Conservation (phyloP, 129 eudicot species). For the Chrysanthemum lavandulifolium region DNA sequence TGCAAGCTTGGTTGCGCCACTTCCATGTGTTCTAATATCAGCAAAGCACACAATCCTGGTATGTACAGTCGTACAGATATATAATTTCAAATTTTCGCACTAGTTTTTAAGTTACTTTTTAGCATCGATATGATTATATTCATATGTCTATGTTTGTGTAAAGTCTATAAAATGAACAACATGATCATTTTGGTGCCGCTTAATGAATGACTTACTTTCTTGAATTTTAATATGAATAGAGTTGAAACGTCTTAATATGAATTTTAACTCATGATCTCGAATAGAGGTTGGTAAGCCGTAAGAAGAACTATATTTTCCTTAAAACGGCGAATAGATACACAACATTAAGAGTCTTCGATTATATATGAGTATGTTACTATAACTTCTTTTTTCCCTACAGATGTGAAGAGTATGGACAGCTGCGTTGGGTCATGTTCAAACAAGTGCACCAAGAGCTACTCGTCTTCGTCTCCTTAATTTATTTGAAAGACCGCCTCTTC, state of each 20-base stretch:
- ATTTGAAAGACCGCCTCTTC: not conserved
- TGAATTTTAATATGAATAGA: no score
- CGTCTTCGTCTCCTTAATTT: slow-evolving; percentile 28
- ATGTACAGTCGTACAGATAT: slow-evolving; percentile 12
- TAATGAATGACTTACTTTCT: no score
- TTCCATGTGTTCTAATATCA: slow-evolving; percentile 58
- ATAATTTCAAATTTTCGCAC: no score
- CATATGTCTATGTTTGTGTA: no score
- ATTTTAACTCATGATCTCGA: no score
- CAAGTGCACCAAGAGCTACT: slow-evolving; percentile 56
- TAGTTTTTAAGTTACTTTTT: no score
- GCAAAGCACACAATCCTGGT: slow-evolving; percentile 65
- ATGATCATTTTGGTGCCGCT: no score
- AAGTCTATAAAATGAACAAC: no score
- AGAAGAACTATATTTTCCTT: no score
- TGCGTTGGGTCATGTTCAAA: slow-evolving; percentile 89
- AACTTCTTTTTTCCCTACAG: slow-evolving; percentile 30
- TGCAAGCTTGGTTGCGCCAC: slow-evolving; percentile 88
- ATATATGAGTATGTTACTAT: not conserved
- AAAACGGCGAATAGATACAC: not conserved
- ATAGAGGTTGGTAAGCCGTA: no score
- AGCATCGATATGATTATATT: no score
- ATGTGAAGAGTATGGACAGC: slow-evolving; percentile 56
- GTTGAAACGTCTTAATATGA: no score
- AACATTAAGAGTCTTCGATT: not conserved